Evolutionary conservation across 768 basidiomycete species (phyloP).

Genomic region (Lyophyllum decastes): DNA sequence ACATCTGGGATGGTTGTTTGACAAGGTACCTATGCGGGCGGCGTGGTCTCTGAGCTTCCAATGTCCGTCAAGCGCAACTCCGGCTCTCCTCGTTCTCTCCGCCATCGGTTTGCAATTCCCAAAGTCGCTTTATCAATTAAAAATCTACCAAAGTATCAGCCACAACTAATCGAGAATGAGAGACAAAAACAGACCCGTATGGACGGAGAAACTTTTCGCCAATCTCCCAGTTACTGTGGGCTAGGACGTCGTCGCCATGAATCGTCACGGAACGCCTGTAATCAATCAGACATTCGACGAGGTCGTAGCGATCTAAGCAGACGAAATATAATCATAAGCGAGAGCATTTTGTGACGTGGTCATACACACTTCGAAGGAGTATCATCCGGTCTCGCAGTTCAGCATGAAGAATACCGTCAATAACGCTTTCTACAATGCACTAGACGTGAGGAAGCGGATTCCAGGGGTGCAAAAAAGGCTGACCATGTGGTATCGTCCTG

Average conservation of each 20-base stretch:
- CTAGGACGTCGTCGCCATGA: constrained; percentile 91
- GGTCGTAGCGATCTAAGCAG: constrained; percentile 66
- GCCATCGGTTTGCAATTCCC: constrained; percentile 82
- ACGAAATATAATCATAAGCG: constrained; percentile 1
- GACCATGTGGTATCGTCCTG: constrained; percentile 85
- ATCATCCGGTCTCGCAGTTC: constrained; percentile 92
- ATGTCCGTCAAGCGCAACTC: constrained; percentile 66
- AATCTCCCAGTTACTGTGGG: constrained; percentile 89
- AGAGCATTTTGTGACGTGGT: not conserved
- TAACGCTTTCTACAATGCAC: constrained; percentile 69
- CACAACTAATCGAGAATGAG: not conserved
- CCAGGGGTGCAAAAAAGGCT: constrained; percentile 16
- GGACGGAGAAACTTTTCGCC: constrained; percentile 79
- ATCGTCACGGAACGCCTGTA: constrained; percentile 69
- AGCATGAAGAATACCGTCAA: constrained; percentile 88
- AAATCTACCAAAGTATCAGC: constrained; percentile 49
- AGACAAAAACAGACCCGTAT: constrained; percentile 60
- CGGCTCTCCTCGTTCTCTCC: constrained; percentile 76
- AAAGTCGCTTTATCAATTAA: constrained; percentile 76
- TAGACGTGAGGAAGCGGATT: constrained; percentile 11
- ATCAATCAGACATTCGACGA: constrained; percentile 79
- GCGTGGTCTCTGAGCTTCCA: constrained; percentile 33
- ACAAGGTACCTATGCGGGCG: constrained; percentile 15
- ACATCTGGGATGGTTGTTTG: not conserved
- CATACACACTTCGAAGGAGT: constrained; percentile 67